A percentile compares a stretch with the other conserved stretches of the same genome.
phyloP scores from a whole-genome alignment of 2,329 filamentous ascomycete species.

The Neodidymelliopsis sp. region DNA sequence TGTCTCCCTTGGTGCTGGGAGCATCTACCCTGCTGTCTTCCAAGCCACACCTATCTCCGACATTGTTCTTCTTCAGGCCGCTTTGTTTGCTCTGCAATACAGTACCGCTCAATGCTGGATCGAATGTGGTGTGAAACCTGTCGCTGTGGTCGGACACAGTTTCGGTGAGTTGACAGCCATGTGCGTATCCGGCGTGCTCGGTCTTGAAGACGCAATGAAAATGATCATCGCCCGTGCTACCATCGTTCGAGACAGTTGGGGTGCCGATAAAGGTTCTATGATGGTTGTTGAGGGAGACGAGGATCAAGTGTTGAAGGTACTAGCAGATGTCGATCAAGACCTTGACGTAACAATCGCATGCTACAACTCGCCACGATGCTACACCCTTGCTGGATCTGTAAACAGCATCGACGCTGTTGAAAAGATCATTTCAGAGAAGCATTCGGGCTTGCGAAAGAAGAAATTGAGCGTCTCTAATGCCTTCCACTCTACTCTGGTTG shows the following conservation, averaged over 20 bases:
- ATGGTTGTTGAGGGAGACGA: conserved; percentile 22
- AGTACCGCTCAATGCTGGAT: conserved; percentile 39
- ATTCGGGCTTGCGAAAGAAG: conserved; percentile 18
- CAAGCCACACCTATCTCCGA: conserved; percentile 10
- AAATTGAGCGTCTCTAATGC: conserved; percentile 29
- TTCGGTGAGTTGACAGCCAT: conserved; percentile 52
- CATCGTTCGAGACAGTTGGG: conserved; percentile 46
- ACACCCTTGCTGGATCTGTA: conserved; percentile 49
- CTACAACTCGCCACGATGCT: conserved; percentile 46
- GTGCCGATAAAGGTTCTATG: conserved; percentile 49
- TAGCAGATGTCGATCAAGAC: conserved; percentile 12
- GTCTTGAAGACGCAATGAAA: conserved; percentile 41
- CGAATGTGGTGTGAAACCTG: conserved; percentile 19
- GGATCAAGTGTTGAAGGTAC: not conserved
- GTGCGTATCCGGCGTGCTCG: conserved; percentile 43
- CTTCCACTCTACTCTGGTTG: conserved; percentile 37
- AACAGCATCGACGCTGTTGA: conserved; percentile 26
- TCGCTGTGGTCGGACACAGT: conserved; percentile 47
- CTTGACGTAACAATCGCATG: conserved; percentile 55
- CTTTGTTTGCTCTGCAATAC: conserved; percentile 45
- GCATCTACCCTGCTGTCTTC: conserved; percentile 28
- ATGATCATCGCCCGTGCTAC: conserved; percentile 38
- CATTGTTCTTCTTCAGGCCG: conserved; percentile 34
- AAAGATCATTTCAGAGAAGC: conserved; percentile 11
- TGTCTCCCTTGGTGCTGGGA: conserved; percentile 3